Percentiles rank a stretch among this genome's conserved stretches.
phyloP scores from a whole-genome alignment of 352 stramenopile species.

The Phytopythium helicoides region DNA sequence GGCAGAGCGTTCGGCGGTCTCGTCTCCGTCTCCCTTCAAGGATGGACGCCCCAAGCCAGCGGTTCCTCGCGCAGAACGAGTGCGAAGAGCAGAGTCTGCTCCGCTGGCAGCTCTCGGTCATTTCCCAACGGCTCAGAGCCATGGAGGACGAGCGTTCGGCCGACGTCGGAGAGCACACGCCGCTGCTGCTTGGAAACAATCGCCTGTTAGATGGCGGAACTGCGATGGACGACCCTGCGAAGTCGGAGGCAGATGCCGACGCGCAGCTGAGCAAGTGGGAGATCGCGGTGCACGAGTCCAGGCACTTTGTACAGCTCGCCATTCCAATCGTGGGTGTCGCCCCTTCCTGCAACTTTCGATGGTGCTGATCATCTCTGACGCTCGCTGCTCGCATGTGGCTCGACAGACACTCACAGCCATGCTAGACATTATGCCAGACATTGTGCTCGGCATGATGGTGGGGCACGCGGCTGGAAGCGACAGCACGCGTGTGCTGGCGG shows the following conservation, averaged over 20 bases:
- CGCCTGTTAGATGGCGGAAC: slow-evolving; percentile 13
- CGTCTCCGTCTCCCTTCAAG: too few relatives aligned
- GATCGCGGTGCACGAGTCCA: slow-evolving; percentile 15
- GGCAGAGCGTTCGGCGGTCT: too few relatives aligned
- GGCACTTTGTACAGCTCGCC: slow-evolving; percentile 12
- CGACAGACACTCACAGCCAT: slow-evolving; percentile 24
- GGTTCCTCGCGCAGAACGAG: not conserved
- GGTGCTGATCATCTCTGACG: not conserved
- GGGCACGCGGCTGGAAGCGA: slow-evolving; percentile 19
- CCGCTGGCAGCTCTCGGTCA: not conserved
- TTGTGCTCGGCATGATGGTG: slow-evolving; percentile 34
- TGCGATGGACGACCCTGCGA: slow-evolving; percentile 15
- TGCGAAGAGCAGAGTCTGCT: slow-evolving; percentile 1
- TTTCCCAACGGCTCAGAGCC: not conserved
- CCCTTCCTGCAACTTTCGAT: not conserved
- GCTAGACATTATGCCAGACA: slow-evolving; percentile 36
- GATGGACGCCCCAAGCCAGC: not conserved
- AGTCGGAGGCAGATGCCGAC: slow-evolving; percentile 19
- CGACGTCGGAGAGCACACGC: slow-evolving; percentile 16
- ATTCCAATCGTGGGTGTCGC: slow-evolving; percentile 12
- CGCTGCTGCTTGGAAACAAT: slow-evolving; percentile 17
- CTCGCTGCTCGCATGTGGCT: not conserved
- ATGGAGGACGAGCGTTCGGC: not conserved
- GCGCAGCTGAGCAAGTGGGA: slow-evolving; percentile 11
- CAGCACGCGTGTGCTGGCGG: slow-evolving; percentile 40